phyloP scores from a whole-genome alignment of 805 yeast genomes.

The Geotrichum ghanense region DNA sequence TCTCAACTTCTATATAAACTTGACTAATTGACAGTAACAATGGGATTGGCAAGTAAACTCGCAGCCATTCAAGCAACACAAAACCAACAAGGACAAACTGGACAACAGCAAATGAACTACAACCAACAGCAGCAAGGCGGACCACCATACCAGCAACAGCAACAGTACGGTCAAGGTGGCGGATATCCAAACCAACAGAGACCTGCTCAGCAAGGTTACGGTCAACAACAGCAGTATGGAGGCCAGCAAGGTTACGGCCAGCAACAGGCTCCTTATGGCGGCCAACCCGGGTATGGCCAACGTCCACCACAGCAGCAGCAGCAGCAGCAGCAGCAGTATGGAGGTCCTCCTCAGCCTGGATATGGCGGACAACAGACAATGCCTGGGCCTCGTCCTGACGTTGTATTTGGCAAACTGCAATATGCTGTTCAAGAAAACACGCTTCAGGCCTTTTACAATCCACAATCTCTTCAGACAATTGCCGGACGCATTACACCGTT shows the following conservation, averaged over 20 bases:
- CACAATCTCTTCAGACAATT: constrained; percentile 19
- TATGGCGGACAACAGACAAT: constrained; percentile 3
- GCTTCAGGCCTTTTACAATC: constrained; percentile 21
- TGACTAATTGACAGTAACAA: too few species aligned
- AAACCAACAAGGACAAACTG: constrained; percentile 2
- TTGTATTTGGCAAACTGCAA: constrained; percentile 13
- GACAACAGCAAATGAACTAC: constrained; percentile 5
- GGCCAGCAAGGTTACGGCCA: constrained; percentile 3
- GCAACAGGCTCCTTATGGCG: constrained; percentile 2
- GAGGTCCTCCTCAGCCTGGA: constrained; percentile 5
- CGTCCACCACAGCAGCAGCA: constrained; percentile 4
- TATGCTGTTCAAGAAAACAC: constrained; percentile 18
- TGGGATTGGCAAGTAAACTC: constrained; percentile 23
- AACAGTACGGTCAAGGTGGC: constrained; percentile 10
- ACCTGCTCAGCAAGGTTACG: constrained; percentile 6
- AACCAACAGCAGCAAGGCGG: constrained; percentile 7
- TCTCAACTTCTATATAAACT: too few species aligned
- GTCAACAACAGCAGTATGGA: constrained; percentile 4
- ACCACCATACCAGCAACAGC: constrained; percentile 4
- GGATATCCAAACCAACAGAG: constrained; percentile 3
- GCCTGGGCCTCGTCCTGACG: constrained; percentile 8
- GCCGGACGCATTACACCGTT: constrained; percentile 16
- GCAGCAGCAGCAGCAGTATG: constrained; percentile 4
- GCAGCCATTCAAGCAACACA: constrained; percentile 12
- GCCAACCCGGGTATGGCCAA: constrained; percentile 9